Percentiles rank a stretch among this genome's conserved stretches.
Conservation (phyloP, 768 basidiomycete genomes). For the Podaxis rugospora region DNA sequence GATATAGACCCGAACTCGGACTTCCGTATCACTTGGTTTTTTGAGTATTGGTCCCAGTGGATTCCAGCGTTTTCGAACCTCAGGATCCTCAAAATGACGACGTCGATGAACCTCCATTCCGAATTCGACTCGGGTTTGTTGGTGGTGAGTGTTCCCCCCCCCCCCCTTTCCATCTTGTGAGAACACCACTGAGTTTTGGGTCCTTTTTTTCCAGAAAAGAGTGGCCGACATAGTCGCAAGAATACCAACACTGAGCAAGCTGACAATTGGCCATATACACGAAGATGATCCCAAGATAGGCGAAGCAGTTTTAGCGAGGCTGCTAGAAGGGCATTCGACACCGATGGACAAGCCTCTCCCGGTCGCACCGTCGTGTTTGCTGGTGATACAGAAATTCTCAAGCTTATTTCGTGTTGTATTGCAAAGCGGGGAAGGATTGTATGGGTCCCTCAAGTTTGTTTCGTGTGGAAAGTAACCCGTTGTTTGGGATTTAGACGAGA, state of each 20-base stretch:
- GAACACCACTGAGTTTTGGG: not conserved
- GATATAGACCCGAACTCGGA: not conserved
- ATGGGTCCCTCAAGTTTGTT: constrained; percentile 1
- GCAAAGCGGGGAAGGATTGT: not conserved
- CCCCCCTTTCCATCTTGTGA: not conserved
- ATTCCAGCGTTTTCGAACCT: not conserved
- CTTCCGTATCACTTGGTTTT: not conserved
- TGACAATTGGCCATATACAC: constrained; percentile 1
- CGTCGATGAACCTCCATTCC: not conserved
- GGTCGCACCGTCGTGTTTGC: not conserved
- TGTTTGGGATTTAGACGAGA: not conserved
- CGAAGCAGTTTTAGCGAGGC: not conserved
- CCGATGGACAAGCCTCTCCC: not conserved
- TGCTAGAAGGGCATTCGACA: not conserved
- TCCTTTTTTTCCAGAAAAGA: not conserved
- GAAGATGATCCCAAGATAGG: not conserved
- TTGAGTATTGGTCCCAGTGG: constrained; percentile 8
- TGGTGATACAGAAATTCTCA: not conserved
- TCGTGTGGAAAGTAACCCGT: not conserved
- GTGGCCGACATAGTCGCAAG: not conserved
- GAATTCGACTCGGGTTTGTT: not conserved
- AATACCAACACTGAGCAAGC: not conserved
- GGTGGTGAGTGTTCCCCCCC: not conserved
- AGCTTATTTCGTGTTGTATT: not conserved
- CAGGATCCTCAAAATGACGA: not conserved